Base-by-base conservation (phyloP, 2,329 filamentous ascomycete genomes). In the Microcyclosporella mali region DNA sequence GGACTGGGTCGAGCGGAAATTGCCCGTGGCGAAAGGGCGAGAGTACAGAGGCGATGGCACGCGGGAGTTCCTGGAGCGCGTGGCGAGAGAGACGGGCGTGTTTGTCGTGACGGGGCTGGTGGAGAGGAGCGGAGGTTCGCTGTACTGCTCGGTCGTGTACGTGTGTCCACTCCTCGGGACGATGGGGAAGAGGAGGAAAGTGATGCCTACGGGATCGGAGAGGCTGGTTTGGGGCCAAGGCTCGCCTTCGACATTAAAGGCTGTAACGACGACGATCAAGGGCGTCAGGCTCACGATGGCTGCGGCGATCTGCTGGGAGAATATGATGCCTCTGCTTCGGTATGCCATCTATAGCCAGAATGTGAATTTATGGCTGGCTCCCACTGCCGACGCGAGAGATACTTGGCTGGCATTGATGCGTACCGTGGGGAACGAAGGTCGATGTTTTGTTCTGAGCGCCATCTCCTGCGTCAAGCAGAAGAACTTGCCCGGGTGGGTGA, bases 231-330 rank as follows among this genome's bases (percentile, higher is more conserved):
- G 89, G 89, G 88, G 85, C 0, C 86, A 94, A 62, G 89, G 88
- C 31, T 83, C 81, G 2, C 79, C 89, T 0, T 78, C 78, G 0
- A 92, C 87, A 3, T 74, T 95, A 19, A 79, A 79, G 49, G 89
- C 88, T 3, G 79, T 95, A 1, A 83, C 79, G 18, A 88, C 88
- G 1, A 78, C 73, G 17, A 88, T 95, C 62, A 82, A 83, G 47
- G 88, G 87, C 37, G 78, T 88, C 2, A 81, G 79, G 50, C 68
- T 95, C 47, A 90, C 86, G 43, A 76, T 95, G 46, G 89, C 84
- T 0, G 81, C 85, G 2, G 90, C 88, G 3, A 94, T 97, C 53
- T 95, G 89, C 71, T 95, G 89, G 89, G 89, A 97, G 65, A 95
- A 86, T 64, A 94, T 90, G 68, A 95, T 95, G 88, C 89, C 89